These are phyloP conservation scores for Vanderwaltozyma tropicalis DNA, from an alignment of 805 yeast genomes.

Conservation along the genomic window DNA sequence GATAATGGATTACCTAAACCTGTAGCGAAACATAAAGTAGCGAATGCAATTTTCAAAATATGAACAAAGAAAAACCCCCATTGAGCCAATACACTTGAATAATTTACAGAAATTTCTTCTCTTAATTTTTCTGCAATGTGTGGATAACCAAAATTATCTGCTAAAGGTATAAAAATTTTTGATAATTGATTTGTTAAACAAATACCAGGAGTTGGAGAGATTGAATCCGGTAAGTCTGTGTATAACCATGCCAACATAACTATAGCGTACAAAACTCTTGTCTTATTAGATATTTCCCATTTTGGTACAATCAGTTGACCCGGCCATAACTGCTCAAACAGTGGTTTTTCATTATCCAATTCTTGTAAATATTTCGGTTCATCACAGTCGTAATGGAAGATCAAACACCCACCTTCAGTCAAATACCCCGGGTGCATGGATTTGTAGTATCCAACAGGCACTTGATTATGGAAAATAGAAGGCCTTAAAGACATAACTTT, in stretches of 20 bases:
- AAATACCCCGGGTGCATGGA: slow-evolving; percentile 59
- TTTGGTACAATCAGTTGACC: slow-evolving; percentile 65
- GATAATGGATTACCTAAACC: slow-evolving; percentile 75
- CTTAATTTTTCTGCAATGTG: slow-evolving; percentile 38
- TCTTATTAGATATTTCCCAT: slow-evolving; percentile 19
- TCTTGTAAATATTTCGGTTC: slow-evolving; percentile 34
- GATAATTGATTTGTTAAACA: slow-evolving; percentile 58
- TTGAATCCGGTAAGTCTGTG: slow-evolving; percentile 81
- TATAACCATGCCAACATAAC: slow-evolving; percentile 66
- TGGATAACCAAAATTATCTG: slow-evolving; percentile 30
- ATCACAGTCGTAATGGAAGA: slow-evolving; percentile 54
- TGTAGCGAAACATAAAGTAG: slow-evolving; percentile 48
- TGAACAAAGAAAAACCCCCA: slow-evolving; percentile 65
- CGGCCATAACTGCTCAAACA: slow-evolving; percentile 66
- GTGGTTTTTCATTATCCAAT: slow-evolving; percentile 40
- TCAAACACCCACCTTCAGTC: slow-evolving; percentile 71
- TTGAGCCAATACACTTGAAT: slow-evolving; percentile 40
- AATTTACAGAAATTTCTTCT: slow-evolving; percentile 37
- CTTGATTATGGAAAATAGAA: slow-evolving; percentile 52
- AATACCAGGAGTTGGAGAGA: slow-evolving; percentile 88
- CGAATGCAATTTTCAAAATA: slow-evolving; percentile 43
- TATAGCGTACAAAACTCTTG: slow-evolving; percentile 8
- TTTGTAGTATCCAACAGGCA: slow-evolving; percentile 55
- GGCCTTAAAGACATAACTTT: slow-evolving; percentile 71
- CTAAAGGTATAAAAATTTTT: slow-evolving; percentile 23